These are phyloP conservation scores for Quercus aquifolioides DNA, from an alignment of 306 rosid species.

Conservation along the genomic window DNA sequence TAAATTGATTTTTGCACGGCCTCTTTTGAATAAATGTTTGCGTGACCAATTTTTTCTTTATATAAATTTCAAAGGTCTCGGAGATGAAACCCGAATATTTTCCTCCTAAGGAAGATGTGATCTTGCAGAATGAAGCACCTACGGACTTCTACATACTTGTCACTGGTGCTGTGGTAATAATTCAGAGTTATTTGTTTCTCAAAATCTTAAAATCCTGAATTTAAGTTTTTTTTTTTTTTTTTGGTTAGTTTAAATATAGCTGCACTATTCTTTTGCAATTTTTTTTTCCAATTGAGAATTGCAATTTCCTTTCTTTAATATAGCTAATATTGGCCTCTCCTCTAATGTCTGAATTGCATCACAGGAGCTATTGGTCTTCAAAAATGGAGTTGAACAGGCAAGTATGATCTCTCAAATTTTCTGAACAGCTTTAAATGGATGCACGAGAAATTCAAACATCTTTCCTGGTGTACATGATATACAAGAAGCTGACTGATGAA, in stretches of 20 bases:
- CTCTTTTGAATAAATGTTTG: background rate
- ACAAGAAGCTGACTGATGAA: background rate
- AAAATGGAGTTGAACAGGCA: conserved; percentile 80
- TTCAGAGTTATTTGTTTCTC: background rate
- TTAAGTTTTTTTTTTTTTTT: too few relatives aligned
- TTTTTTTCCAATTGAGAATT: background rate
- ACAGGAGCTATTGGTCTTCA: conserved; percentile 67
- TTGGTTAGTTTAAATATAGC: background rate
- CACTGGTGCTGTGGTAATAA: conserved; percentile 84
- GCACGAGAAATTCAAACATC: background rate
- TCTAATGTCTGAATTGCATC: conserved; percentile 22
- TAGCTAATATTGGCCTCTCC: conserved; percentile 17
- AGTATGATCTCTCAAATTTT: conserved; percentile 19
- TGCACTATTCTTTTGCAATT: too few relatives aligned
- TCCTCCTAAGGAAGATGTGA: conserved; percentile 95
- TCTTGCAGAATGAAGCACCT: conserved; percentile 94
- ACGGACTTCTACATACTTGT: conserved; percentile 89
- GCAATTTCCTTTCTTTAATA: background rate
- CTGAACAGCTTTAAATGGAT: background rate
- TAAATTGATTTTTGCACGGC: too few relatives aligned
- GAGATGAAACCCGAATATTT: conserved; percentile 98
- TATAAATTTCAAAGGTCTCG: conserved; percentile 53
- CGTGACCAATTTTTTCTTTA: conserved; percentile 1
- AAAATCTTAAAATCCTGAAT: background rate
- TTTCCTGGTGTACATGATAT: background rate